Percentiles rank a stretch among this genome's conserved stretches.
These are phyloP conservation scores for Serendipita vermifera DNA, from an alignment of 768 basidiomycete genomes.

Conservation along the genomic window DNA sequence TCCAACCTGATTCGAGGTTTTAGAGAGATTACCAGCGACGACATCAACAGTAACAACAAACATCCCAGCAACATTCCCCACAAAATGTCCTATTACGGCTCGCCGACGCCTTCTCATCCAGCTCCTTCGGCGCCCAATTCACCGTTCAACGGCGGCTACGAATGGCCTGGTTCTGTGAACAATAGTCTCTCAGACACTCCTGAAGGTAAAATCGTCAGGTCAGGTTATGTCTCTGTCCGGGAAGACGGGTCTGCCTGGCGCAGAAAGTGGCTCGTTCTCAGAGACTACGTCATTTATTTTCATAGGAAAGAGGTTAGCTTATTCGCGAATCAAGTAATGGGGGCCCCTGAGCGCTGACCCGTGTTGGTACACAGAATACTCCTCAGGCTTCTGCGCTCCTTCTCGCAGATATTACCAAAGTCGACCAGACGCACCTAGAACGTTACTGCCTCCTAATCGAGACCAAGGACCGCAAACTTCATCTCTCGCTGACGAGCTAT, in stretches of 20 bases:
- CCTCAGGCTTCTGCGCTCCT: constrained; percentile 47
- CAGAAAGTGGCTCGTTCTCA: constrained; percentile 79
- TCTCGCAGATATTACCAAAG: constrained; percentile 66
- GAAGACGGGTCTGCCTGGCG: constrained; percentile 91
- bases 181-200: constrained; percentile 48
- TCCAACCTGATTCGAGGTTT: background rate
- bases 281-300: constrained; percentile 61
- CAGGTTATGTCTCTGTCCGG: constrained; percentile 73
- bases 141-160: constrained; percentile 26
- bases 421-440: constrained; percentile 87
- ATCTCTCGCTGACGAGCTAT: constrained; percentile 76
- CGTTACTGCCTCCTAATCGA: constrained; percentile 87
- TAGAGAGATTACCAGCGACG: background rate
- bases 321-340: background rate
- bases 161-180: constrained; percentile 6
- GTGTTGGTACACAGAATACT: constrained; percentile 36
- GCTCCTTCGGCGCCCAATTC: constrained; percentile 58
- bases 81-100: constrained; percentile 19
- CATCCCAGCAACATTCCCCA: background rate
- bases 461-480: constrained; percentile 70
- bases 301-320: constrained; percentile 85
- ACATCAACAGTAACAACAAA: background rate
- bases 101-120: constrained; percentile 64
- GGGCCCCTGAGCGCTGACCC: background rate
- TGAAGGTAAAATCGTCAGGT: constrained; percentile 35